A percentile compares a stretch with the other conserved stretches of the same genome.
phyloP scores from a whole-genome alignment of 1,284 basidiomycete genomes.

The Austroboletus niveus region DNA sequence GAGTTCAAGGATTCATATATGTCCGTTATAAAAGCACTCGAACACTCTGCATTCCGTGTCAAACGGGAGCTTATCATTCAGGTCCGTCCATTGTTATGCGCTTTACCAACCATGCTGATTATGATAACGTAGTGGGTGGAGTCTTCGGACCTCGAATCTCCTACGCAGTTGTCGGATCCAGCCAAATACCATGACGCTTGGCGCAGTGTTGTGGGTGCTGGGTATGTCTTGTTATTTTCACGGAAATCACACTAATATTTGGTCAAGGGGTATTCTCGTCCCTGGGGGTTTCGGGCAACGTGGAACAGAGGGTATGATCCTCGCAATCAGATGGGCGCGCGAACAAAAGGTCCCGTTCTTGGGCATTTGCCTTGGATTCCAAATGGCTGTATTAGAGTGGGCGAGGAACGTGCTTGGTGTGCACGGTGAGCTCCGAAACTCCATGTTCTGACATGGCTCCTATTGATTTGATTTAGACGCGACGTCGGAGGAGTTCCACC shows the following conservation, averaged over 20 bases:
- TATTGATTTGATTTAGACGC: conserved; percentile 53
- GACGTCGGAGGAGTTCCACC: conserved; percentile 83
- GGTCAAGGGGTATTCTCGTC: conserved; percentile 82
- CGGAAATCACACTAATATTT: conserved; percentile 10
- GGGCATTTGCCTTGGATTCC: conserved; percentile 98
- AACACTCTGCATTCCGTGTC: conserved; percentile 94
- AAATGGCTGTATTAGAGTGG: conserved; percentile 96
- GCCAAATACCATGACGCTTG: conserved; percentile 96
- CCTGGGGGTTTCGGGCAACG: conserved; percentile 95
- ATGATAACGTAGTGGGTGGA: conserved; percentile 81
- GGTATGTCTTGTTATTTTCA: conserved; percentile 44
- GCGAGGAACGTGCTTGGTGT: conserved; percentile 84
- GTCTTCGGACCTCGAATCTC: conserved; percentile 88
- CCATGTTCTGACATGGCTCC: not conserved
- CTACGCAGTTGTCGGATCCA: conserved; percentile 76
- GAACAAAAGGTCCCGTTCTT: conserved; percentile 95
- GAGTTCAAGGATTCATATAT: conserved; percentile 98
- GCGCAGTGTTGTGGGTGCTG: conserved; percentile 88
- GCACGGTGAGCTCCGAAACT: conserved; percentile 44
- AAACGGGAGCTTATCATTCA: conserved; percentile 80
- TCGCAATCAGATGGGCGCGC: conserved; percentile 95
- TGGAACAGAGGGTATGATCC: conserved; percentile 97
- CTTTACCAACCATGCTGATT: conserved; percentile 7
- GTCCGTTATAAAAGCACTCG: conserved; percentile 95
- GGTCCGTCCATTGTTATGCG: conserved; percentile 41